phyloP scores from a whole-genome alignment of 2,329 filamentous ascomycete species.

The Cordyceps javanica region DNA sequence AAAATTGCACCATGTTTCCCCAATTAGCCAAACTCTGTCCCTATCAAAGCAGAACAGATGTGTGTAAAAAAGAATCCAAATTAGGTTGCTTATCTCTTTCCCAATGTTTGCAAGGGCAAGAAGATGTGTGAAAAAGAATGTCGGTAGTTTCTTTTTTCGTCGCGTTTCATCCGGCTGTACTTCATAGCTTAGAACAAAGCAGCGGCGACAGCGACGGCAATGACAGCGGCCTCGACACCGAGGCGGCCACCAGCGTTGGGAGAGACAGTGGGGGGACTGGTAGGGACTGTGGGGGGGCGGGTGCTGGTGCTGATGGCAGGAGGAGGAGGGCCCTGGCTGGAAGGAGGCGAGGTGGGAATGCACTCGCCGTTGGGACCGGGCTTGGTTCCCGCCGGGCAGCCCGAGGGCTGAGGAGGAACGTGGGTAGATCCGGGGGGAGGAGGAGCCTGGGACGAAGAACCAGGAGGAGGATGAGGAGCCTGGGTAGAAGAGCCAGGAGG shows the following conservation, averaged over 20 bases:
- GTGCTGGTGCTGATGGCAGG: conserved; percentile 16
- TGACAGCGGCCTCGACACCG: conserved; percentile 23
- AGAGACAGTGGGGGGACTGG: conserved; percentile 21
- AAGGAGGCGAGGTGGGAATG: neutral
- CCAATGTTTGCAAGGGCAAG: neutral
- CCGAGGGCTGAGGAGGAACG: neutral
- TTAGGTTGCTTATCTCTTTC: neutral
- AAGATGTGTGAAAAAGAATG: neutral
- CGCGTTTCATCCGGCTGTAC: neutral
- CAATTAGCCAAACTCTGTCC: neutral
- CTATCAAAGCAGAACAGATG: neutral
- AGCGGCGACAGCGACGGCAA: conserved; percentile 26
- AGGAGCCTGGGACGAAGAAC: neutral
- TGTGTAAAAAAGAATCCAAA: neutral
- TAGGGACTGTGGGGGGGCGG: conserved; percentile 2
- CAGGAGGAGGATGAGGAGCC: neutral
- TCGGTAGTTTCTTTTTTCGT: neutral
- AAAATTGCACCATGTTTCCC: neutral
- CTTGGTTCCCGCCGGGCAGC: neutral
- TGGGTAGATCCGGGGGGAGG: conserved; percentile 5
- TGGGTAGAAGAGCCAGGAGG: neutral
- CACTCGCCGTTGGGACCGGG: neutral
- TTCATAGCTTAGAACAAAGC: conserved; percentile 25
- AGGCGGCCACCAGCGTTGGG: conserved; percentile 28
- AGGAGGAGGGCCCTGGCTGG: conserved; percentile 6